Percentiles rank a stretch among this genome's conserved stretches.
Evolutionary conservation across 345 rosid species (phyloP).

Genomic region (Acer yangbiense): DNA sequence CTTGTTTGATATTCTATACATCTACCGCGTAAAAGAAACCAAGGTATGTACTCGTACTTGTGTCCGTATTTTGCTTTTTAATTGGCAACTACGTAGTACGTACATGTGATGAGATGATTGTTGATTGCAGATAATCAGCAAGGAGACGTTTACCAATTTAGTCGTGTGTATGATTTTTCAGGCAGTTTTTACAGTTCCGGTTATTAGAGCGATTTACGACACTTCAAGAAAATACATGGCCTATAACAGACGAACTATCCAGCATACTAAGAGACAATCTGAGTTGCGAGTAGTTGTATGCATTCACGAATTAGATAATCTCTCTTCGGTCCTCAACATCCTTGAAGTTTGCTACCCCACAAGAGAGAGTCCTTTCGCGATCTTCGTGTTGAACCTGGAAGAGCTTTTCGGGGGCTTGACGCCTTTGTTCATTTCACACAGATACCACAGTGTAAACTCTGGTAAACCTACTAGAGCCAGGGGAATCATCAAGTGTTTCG

Average conservation of each 20-base stretch:
- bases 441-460: neutral
- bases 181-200: neutral
- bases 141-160: neutral
- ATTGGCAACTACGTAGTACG: neutral
- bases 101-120: neutral
- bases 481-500: neutral
- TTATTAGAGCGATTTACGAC: neutral
- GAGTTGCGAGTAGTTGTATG: neutral
- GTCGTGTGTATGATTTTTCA: neutral
- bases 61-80: neutral
- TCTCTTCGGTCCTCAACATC: neutral
- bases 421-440: neutral
- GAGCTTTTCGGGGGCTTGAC: neutral
- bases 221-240: neutral
- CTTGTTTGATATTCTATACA: neutral
- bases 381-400: neutral
- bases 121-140: neutral
- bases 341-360: neutral
- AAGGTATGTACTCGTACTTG: neutral
- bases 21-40: neutral
- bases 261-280: neutral
- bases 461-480: neutral
- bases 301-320: neutral
- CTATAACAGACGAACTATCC: neutral
- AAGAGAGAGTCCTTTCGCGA: neutral